Evolutionary conservation across 768 basidiomycete genomes (phyloP), one percentile per base, ranked within the genome.

Genomic region (Mycena metata): DNA sequence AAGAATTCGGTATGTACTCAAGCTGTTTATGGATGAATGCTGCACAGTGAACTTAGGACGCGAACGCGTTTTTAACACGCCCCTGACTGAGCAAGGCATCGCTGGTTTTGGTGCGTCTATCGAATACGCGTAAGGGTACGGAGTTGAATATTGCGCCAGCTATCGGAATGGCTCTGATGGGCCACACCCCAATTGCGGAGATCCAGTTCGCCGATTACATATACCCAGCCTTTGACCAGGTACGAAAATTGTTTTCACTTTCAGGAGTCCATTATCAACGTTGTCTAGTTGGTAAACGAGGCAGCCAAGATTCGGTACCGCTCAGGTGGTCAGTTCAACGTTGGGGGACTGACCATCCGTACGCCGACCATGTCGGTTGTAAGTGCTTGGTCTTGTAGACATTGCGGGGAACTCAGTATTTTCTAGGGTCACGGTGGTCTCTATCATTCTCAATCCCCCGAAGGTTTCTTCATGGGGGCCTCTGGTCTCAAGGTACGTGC

Each of bases 21-120:
- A 30, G 30, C 47, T 41, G 49, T 7, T 17, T 5, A 17, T 45
- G n/a, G 45, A 5, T 43, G 10, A 24, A 19, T 26, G 36, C 41
- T 64, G 21, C 54, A 47, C 36, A 23, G 46, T 23, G n/a, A 36
- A 35, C 23, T 23, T 73, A 96, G 94, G 95, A 24, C 88, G 90
- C 54, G 95, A 97, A 77, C 90, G 96, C 47, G 95, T 98, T 51
- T 98, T 98, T 80, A 98, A 98, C 78, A 98, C 96, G 0, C 96
- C 96, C 4, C 78, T 98, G 60, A 94, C 93, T 2, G 95, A 96
- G 74, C 95, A 96, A 79, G 96, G 96, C 11, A 97, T 98, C 64
- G 96, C 93, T 36, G 96, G 96, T 17, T 98, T 98, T 75, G 96
- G 93, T 3, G 36, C 49, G 70, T 60, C 23, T 21, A 4, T 8